These are phyloP conservation scores for Colletotrichum gloeosporioides DNA, from an alignment of 2,329 filamentous ascomycete genomes.

Conservation along the genomic window DNA sequence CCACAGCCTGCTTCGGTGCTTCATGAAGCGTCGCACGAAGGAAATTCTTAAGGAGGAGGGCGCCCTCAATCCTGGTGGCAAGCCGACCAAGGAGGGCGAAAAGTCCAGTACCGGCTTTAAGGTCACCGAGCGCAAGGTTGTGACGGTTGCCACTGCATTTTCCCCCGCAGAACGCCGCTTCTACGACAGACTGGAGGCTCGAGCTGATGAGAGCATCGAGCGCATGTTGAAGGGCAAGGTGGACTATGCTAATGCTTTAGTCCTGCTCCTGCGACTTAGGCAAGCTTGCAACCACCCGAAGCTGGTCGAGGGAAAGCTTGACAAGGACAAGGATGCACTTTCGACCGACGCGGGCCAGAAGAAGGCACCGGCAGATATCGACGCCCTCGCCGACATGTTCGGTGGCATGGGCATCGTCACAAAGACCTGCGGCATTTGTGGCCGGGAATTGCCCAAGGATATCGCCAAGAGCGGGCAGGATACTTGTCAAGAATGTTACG, in stretches of 20 bases:
- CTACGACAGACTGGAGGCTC: constrained; percentile 81
- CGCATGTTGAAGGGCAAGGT: constrained; percentile 85
- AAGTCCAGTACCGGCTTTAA: constrained; percentile 75
- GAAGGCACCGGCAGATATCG: constrained; percentile 69
- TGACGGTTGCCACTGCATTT: constrained; percentile 80
- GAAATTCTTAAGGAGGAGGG: constrained; percentile 92
- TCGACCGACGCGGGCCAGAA: constrained; percentile 56
- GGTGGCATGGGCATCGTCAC: constrained; percentile 80
- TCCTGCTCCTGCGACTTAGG: constrained; percentile 85
- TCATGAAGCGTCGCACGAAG: constrained; percentile 99
- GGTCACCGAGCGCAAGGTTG: constrained; percentile 88
- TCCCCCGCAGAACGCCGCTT: constrained; percentile 82
- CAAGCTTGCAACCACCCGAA: constrained; percentile 96
- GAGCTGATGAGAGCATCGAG: constrained; percentile 86
- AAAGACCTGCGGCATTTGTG: constrained; percentile 85
- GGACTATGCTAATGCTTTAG: constrained; percentile 93
- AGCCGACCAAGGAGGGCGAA: constrained; percentile 49
- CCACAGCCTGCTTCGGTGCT: constrained; percentile 84
- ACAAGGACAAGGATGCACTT: constrained; percentile 86
- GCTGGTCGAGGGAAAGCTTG: constrained; percentile 83
- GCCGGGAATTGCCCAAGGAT: constrained; percentile 66
- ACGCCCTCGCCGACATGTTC: constrained; percentile 85
- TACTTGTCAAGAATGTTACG: constrained; percentile 75
- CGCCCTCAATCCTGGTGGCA: constrained; percentile 78
- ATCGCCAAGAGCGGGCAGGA: constrained; percentile 45